Evolutionary conservation across 2,329 filamentous ascomycete species (phyloP), one percentile per base, ranked within the genome.

Genomic region (Penicillium frequentans): DNA sequence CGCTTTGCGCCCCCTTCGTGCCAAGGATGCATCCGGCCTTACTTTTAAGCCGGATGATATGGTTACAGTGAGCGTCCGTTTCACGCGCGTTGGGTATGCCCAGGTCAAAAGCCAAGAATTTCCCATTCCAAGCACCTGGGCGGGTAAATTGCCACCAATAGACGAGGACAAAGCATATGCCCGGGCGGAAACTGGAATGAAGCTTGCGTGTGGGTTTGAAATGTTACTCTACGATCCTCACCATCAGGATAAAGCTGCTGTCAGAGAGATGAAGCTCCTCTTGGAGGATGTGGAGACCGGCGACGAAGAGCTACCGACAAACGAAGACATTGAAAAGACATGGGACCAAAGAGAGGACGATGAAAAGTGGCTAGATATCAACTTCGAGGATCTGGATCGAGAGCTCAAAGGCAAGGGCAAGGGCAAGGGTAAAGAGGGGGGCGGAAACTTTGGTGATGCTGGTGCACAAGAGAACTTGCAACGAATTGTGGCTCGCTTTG

Each of bases 401-500:
- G 92, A 97, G 70, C 77, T 99, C 2, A 79, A 80, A 54, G 84
- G 84, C 1, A 80, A 83, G 29, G 82, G 83, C 23, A 24, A 24
- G 23, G 23, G 23, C 0, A 79, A 76, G 47, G 65, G 56, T 16
- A 59, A 68, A 45, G 61, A 29, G 8, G 61, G 49, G 23, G 49
- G 47, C 7, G 75, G 74, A 1, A 68, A 66, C 9, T 81, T 82
- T 64, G 79, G 79, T n/a, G 75, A 78, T 45, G 75, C 76, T 39
- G 71, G 68, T 8, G 70, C 77, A 1, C 73, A 80, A 52, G 74
- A 77, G 62, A 79, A 96, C 70, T 79, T 99, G 23, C 87, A 89
- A 53, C 93, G 93, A 69, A 96, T 98, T 71, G 95, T 99, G 0
- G 89, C 90, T 47, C 86, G 91, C n/a, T 98, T 99, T 68, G 92